Evolutionary conservation across 1,284 basidiomycete species (phyloP), one percentile per base, ranked within the genome.

Genomic region (Cutaneotrichosporon dermatis): DNA sequence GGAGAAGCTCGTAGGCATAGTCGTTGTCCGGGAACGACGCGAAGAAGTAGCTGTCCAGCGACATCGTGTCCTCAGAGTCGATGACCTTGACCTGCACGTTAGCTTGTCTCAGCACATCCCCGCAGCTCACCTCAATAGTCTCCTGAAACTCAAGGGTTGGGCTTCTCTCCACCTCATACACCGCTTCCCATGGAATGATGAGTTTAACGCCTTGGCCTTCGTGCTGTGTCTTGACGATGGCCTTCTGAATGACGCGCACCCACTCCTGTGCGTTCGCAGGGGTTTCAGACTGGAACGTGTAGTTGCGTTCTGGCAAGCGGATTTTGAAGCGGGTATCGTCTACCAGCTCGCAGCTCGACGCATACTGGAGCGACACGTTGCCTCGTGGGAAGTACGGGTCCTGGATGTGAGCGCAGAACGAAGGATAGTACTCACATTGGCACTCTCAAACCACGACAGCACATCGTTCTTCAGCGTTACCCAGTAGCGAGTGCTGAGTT

Each of bases 301-400:
- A 83, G 39, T 82, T 84, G 76, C 87, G 88, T 76, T 90, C 86
- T 67, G 88, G 88, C 5, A 90, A 92, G 44, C 89, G 82, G 10
- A 94, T 74, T 51, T 88, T 86, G 69, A 94, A 86, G 35, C 85
- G 86, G 65, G 82, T 87, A 67, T 91, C 86, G 15, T 84, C 83
- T 11, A 83, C 74, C 1, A 88, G 79, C 61, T 97, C 93, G 70
- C 94, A 92, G 25, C 87, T 86, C 41, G 90, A 88, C 2, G 90
- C 89, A 75, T 97, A 96, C 63, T 93, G 89, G 37, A 99, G 80
- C 69, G 96, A 92, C 39, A 96, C 84, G 59, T 96, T 92, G 25
- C 93, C 95, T 66, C 93, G 89, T 6, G 94, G 91, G 76, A 99
- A 98, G 78, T 97, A 99, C 0, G 92, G 93, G 68, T 98, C 92